Evolutionary conservation across 139 green algal species (phyloP).

Genomic region (Yamagishiella unicocca): DNA sequence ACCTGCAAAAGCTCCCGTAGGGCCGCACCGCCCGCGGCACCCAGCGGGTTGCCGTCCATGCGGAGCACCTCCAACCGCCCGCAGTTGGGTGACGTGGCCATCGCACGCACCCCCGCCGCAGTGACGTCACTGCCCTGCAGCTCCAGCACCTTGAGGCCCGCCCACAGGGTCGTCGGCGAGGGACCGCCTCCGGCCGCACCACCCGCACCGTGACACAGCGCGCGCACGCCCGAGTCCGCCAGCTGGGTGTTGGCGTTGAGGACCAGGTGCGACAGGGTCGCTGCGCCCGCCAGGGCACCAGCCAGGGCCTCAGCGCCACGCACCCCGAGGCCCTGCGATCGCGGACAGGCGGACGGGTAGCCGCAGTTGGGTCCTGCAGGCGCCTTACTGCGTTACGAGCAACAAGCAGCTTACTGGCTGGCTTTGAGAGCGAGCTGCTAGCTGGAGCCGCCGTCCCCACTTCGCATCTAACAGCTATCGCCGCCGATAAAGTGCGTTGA

Average conservation of each 20-base stretch:
- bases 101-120: neutral
- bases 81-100: neutral
- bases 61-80: slow-evolving; percentile 3
- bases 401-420: no score
- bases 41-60: slow-evolving; percentile 44
- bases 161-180: neutral
- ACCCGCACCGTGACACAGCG: neutral
- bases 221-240: neutral
- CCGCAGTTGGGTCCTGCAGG: no score
- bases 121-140: neutral
- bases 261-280: neutral
- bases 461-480: no score
- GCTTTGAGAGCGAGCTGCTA: no score
- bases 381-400: no score
- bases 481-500: no score
- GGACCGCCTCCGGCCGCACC: no score
- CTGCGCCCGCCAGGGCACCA: neutral
- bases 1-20: slow-evolving; percentile 22
- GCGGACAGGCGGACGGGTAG: no score
- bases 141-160: neutral
- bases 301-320: slow-evolving; percentile 14
- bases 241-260: slow-evolving; percentile 16
- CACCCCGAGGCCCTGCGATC: neutral
- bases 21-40: neutral
- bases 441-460: no score